Evolutionary conservation across 148 eudicot genomes (phyloP), one percentile per base, ranked within the genome.

Genomic region (Suaeda aralocaspica): DNA sequence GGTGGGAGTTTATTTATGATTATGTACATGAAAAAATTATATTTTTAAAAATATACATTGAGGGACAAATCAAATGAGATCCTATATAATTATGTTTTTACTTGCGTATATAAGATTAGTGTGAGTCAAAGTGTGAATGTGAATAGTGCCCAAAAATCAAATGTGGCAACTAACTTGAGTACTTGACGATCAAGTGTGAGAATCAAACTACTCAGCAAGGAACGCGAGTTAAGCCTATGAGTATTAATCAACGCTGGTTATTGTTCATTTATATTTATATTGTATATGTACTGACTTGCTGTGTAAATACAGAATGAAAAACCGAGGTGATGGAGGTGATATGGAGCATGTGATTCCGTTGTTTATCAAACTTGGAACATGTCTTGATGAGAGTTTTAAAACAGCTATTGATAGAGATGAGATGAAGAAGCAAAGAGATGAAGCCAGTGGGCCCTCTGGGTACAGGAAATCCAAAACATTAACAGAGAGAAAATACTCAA

Each of bases 291-390:
- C 57, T 26, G 34, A 3, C 25, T 14, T 48, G 46, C 60, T 58
- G 29, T 30, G 45, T n/a, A 45, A 52, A 66, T 72, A 73, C 92
- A 93, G 98, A 69, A 72, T 60, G 41, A 87, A 82, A 83, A 86
- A 73, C 69, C 86, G 88, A 48, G 86, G 80, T 30, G 92, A 88
- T 69, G 79, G 73, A 72, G 87, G 83, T 72, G 95, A 87, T 68
- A 77, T 87, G 90, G 86, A 93, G 69, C 84, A 69, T 62, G 81
- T 89, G 33, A 75, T 90, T 58, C 58, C 83, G 28, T 66, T 82
- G 76, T 89, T 93, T 72, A 87, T 85, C 19, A 83, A 74, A 56
- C 89, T 91, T 59, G 89, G 89, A 64, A 81, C 88, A n/a, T 72
- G 84, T 69, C 80, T 93, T 67, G 91, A 83, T 49, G 84, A 72